Evolutionary conservation across 2,329 filamentous ascomycete species (phyloP).

Genomic region (Sporothrix pallida): DNA sequence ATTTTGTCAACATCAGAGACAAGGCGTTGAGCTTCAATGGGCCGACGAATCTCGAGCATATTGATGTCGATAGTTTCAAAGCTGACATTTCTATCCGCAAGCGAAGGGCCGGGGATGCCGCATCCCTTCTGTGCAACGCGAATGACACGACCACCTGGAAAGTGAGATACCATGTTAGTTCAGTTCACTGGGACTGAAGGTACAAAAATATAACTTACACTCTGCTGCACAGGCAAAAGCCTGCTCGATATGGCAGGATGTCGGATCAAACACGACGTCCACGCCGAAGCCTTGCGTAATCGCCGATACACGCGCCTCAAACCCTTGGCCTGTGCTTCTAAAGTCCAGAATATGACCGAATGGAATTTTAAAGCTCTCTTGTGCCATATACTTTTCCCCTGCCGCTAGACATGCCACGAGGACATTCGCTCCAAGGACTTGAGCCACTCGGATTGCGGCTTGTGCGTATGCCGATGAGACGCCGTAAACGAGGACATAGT

Average conservation of each 20-base stretch:
- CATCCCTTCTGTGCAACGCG: constrained; percentile 27
- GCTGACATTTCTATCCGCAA: constrained; percentile 35
- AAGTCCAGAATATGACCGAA: constrained; percentile 47
- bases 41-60: constrained; percentile 30
- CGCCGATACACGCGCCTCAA: constrained; percentile 41
- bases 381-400: constrained; percentile 49
- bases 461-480: constrained; percentile 52
- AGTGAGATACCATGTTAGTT: too few relatives aligned
- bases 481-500: constrained; percentile 52
- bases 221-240: constrained; percentile 44
- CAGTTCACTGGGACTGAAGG: neutral
- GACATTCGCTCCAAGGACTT: constrained; percentile 41
- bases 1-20: constrained; percentile 29
- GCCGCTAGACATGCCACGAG: constrained; percentile 49
- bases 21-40: constrained; percentile 32
- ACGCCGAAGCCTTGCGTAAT: constrained; percentile 46
- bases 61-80: constrained; percentile 40
- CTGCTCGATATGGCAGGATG: constrained; percentile 45
- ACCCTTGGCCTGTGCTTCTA: neutral
- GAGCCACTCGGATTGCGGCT: constrained; percentile 51
- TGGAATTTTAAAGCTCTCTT: constrained; percentile 34
- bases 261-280: constrained; percentile 56
- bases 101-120: neutral
- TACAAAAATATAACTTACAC: constrained; percentile 29
- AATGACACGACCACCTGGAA: constrained; percentile 36